These are phyloP conservation scores for Stromatinia cepivora DNA, from an alignment of 2,329 filamentous ascomycete genomes.

Conservation along the genomic window DNA sequence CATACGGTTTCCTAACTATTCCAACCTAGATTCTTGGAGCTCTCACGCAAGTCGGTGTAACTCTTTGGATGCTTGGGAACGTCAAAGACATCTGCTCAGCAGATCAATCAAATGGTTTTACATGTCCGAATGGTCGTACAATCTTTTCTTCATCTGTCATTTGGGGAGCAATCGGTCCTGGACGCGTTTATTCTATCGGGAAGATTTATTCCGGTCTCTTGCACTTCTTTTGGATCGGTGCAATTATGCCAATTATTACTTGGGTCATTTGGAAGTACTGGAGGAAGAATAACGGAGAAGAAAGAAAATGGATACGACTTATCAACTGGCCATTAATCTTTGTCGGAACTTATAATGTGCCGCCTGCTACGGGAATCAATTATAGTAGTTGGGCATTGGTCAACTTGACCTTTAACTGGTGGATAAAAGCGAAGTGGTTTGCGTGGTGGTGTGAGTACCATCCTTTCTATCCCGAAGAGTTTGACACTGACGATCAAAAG, in stretches of 20 bases:
- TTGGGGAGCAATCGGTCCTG: conserved; percentile 72
- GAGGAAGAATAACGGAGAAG: conserved; percentile 39
- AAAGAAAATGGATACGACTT: conserved; percentile 35
- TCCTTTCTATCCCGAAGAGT: conserved; percentile 67
- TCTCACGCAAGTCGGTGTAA: conserved; percentile 63
- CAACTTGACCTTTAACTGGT: conserved; percentile 69
- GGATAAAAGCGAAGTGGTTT: conserved; percentile 62
- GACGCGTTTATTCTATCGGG: conserved; percentile 65
- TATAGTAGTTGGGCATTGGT: conserved; percentile 72
- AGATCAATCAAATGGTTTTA: conserved; percentile 57
- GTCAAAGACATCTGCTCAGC: conserved; percentile 64
- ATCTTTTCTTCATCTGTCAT: conserved; percentile 72
- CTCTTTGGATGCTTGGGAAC: conserved; percentile 59
- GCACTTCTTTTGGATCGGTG: conserved; percentile 72
- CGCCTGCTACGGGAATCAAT: conserved; percentile 67
- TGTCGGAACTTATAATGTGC: conserved; percentile 44
- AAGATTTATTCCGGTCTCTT: conserved; percentile 65
- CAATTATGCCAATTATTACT: conserved; percentile 59
- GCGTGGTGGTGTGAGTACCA: conserved; percentile 65
- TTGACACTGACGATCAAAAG: conserved; percentile 54
- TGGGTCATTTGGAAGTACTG: conserved; percentile 44
- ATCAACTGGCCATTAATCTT: conserved; percentile 41
- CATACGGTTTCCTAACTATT: background rate
- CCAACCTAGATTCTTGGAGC: conserved; percentile 54
- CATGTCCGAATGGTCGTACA: conserved; percentile 51